A percentile compares a stretch with the other conserved stretches of the same genome.
phyloP scores from a whole-genome alignment of 2,329 filamentous ascomycete species.

The Neurospora crassa region DNA sequence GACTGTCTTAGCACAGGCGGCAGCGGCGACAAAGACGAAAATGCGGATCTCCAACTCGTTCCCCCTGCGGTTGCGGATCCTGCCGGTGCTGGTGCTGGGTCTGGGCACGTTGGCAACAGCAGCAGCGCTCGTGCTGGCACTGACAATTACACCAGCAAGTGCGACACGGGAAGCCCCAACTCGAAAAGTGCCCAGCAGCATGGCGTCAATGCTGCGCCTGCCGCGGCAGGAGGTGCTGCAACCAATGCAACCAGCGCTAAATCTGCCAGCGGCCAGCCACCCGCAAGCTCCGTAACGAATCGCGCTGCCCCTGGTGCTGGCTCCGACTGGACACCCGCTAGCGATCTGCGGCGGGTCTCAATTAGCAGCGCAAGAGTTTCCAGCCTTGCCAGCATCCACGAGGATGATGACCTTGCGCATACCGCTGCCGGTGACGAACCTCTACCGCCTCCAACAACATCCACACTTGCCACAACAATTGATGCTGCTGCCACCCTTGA shows the following conservation, averaged over 20 bases:
- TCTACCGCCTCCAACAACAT: not conserved
- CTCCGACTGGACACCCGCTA: not conserved
- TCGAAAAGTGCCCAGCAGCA: conserved; percentile 1
- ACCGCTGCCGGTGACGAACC: not conserved
- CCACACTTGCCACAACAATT: not conserved
- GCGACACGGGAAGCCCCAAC: not conserved
- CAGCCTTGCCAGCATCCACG: not conserved
- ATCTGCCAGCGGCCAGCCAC: not conserved
- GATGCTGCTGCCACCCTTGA: not conserved
- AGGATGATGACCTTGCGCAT: not conserved
- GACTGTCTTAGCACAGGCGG: not conserved
- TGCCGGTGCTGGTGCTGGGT: not conserved
- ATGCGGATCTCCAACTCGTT: not conserved
- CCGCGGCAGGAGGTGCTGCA: not conserved
- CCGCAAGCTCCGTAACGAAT: not conserved
- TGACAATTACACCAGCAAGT: not conserved
- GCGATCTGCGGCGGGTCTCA: not conserved
- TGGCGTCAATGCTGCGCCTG: conserved; percentile 3
- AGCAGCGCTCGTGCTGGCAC: not conserved
- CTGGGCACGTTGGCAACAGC: not conserved
- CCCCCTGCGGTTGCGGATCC: not conserved
- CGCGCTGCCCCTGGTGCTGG: not conserved
- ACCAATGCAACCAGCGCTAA: not conserved
- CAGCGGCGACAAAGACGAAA: not conserved
- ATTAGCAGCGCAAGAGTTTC: not conserved